phyloP scores from a whole-genome alignment of 495 filamentous ascomycete genomes.

The Staphylotrichum longicolle region DNA sequence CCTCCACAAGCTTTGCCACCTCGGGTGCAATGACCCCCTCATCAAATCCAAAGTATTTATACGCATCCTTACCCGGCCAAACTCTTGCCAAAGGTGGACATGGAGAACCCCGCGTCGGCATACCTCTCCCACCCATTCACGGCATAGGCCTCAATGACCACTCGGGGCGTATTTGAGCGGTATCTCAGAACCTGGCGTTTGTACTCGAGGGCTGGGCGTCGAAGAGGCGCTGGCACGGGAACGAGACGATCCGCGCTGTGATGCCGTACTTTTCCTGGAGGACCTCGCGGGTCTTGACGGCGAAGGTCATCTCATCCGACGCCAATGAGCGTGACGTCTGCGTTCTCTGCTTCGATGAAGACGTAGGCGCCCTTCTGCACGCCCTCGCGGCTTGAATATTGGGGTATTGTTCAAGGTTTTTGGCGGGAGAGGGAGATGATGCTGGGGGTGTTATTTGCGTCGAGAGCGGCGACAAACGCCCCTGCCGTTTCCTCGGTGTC shows the following conservation, averaged over 20 bases:
- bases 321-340: constrained; percentile 36
- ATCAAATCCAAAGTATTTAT: constrained; percentile 45
- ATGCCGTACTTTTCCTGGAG: constrained; percentile 28
- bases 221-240: constrained; percentile 56
- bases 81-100: constrained; percentile 47
- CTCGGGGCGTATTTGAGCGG: constrained; percentile 40
- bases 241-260: constrained; percentile 50
- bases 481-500: constrained; percentile 58
- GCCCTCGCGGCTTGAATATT: constrained; percentile 26
- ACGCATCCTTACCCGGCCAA: constrained; percentile 51
- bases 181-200: constrained; percentile 40
- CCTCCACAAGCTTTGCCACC: background rate
- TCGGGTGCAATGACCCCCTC: background rate
- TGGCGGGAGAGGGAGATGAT: constrained; percentile 37
- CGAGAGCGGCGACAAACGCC: constrained; percentile 52
- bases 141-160: constrained; percentile 57
- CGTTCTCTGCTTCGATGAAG: constrained; percentile 31
- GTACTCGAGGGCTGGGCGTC: constrained; percentile 51
- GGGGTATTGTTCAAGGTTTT: constrained; percentile 23
- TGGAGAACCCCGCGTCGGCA: constrained; percentile 51
- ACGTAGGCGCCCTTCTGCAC: constrained; percentile 37
- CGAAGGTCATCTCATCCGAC: constrained; percentile 36
- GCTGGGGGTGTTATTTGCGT: constrained; percentile 40
- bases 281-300: constrained; percentile 27
- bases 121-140: constrained; percentile 61